Percentiles rank a stretch among this genome's conserved stretches.
These are phyloP conservation scores for Phytophthora vignae DNA, from an alignment of 352 stramenopile species.

Conservation along the genomic window DNA sequence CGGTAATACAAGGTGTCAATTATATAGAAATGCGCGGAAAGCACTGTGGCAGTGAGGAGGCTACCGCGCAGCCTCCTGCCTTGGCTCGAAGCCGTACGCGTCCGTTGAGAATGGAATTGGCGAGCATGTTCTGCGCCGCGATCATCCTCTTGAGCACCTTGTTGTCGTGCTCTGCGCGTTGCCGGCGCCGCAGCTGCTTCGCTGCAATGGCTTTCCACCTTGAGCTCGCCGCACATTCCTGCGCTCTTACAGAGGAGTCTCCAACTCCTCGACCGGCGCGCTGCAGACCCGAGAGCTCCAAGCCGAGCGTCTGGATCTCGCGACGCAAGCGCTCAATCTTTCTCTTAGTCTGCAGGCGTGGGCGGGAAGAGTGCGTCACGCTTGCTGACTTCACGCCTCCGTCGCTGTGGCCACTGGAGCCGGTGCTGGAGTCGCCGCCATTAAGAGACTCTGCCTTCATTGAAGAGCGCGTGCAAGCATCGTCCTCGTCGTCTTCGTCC, in stretches of 20 bases:
- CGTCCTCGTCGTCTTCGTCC: slow-evolving; percentile 2
- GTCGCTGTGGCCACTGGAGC: slow-evolving; percentile 9
- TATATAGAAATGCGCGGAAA: slow-evolving; percentile 17
- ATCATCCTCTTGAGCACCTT: slow-evolving; percentile 33
- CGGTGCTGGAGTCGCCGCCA: background rate
- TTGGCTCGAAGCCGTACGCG: slow-evolving; percentile 5
- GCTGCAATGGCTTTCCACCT: slow-evolving; percentile 13
- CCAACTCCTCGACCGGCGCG: background rate
- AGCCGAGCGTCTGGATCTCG: slow-evolving; percentile 18
- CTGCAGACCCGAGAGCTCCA: slow-evolving; percentile 21
- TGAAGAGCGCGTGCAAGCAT: background rate
- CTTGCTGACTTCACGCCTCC: slow-evolving; percentile 1
- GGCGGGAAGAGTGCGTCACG: background rate
- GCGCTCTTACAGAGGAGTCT: background rate
- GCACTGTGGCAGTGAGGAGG: background rate
- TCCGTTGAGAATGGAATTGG: slow-evolving; percentile 20
- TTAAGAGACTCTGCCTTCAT: background rate
- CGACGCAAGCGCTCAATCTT: slow-evolving; percentile 21
- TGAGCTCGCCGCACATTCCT: background rate
- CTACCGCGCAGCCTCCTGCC: background rate
- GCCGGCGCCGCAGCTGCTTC: background rate
- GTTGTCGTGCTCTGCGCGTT: slow-evolving; percentile 23
- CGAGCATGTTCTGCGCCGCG: slow-evolving; percentile 22
- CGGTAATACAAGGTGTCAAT: background rate
- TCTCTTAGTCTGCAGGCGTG: background rate